Evolutionary conservation across 192 early-diverging fungal genomes (phyloP), one percentile per base, ranked within the genome.

Genomic region (Podila verticillata): DNA sequence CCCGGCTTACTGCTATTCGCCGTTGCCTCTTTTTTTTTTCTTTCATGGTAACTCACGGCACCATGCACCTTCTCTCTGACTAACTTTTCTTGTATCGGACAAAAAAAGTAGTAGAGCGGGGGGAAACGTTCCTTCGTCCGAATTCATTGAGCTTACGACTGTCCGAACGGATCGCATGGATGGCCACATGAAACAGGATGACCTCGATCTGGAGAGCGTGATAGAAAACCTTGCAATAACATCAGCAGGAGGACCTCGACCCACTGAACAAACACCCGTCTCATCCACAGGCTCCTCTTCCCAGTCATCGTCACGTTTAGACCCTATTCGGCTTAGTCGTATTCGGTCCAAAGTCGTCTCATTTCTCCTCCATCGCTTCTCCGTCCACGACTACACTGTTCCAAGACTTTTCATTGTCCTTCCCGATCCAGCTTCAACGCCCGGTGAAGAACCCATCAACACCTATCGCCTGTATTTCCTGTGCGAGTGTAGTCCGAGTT

Each of bases 341-440:
- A 58, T 80, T 28, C 69, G 77, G 29, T 31, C 70, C 0, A 57
- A 61, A 7, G 77, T 80, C 3, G 65, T 48, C 0, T 12, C 70
- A 6, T 72, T 80, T 56, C 61, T 80, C 24, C 36, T 28, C 12
- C 35, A 80, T 4, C 77, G 77, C 8, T 48, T 26, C 56, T 80
- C 70, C 24, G 61, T 68, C 4, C 77, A 80, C n/a, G 77, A 80
- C 24, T 72, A 80, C 66, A 80, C 70, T 7, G 61, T 72, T 0
- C 77, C 77, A 31, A 64, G 77, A 15, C 63, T 80, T 20, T 80
- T 80, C 59, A 56, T 80, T 29, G 70, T 68, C 35, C 66, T 80
- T 1, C 77, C 70, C 0, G 70, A 32, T 10, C 58, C 26, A 60
- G 7, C n/a, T 4, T 19, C 57, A 29, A 60, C 30, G 15, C 30